Conservation (phyloP, 2,329 filamentous ascomycete species). For the Verticillium zaregamsianum region DNA sequence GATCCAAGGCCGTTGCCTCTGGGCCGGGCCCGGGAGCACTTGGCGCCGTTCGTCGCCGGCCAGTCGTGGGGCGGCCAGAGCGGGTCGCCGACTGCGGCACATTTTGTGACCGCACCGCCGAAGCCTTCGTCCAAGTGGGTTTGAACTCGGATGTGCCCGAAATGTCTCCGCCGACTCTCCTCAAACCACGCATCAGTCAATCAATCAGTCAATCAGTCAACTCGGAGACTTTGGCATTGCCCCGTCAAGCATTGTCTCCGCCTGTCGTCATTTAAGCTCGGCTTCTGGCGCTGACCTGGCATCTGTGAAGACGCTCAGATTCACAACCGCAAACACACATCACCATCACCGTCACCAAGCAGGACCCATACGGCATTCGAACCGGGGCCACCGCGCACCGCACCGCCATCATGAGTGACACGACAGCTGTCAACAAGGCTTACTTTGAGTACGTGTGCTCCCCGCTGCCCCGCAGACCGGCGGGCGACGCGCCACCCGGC, state of each 20-base stretch:
- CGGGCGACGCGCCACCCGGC: neutral
- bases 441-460: conserved; percentile 12
- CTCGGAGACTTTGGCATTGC: neutral
- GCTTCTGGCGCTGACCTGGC: neutral
- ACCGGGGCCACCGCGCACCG: neutral
- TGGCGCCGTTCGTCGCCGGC: no score
- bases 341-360: neutral
- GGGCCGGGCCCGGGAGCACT: no score
- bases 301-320: no score
- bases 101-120: neutral
- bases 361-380: neutral
- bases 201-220: neutral
- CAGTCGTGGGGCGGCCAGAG: neutral
- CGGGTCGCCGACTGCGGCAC: neutral
- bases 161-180: conserved; percentile 23
- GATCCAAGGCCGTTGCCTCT: no score
- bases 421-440: conserved; percentile 12
- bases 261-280: neutral
- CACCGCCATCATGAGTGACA: conserved; percentile 6
- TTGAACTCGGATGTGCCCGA: conserved; percentile 18
- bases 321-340: neutral
- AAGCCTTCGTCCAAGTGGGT: neutral
- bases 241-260: neutral
- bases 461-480: no score
- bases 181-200: no score